A percentile compares a stretch with the other conserved stretches of the same genome.
Conservation (phyloP, 2,329 filamentous ascomycete species). For the Fusarium dimerum region DNA sequence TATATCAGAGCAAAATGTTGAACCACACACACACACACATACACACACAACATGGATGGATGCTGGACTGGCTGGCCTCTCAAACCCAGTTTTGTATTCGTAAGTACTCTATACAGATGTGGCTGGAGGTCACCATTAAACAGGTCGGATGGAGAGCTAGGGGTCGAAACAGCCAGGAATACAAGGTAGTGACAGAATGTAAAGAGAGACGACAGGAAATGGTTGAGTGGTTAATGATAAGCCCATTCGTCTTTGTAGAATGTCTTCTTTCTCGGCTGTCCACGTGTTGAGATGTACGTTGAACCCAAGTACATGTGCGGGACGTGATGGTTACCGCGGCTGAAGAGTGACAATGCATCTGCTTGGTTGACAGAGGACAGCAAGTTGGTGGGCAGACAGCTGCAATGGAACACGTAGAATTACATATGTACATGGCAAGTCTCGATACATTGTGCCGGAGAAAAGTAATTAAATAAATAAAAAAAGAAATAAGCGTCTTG, state of each 20-base stretch:
- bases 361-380: conserved; percentile 2
- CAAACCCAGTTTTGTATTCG: neutral
- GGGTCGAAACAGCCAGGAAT: neutral
- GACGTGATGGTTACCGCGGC: conserved; percentile 16
- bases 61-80: conserved; percentile 14
- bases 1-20: conserved; percentile 23
- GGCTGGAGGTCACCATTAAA: neutral
- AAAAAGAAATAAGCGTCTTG: neutral
- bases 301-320: conserved; percentile 26
- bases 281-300: conserved; percentile 31
- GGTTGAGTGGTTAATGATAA: conserved; percentile 3
- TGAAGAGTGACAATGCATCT: conserved; percentile 1
- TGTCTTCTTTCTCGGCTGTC: conserved; percentile 18
- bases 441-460: too few relatives aligned
- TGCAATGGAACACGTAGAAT: neutral
- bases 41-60: conserved; percentile 13
- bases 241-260: conserved; percentile 9
- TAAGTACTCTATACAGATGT: neutral
- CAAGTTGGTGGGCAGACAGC: neutral
- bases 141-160: neutral
- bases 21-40: conserved; percentile 17
- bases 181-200: conserved; percentile 7
- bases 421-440: too few relatives aligned
- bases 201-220: conserved; percentile 7
- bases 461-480: neutral